phyloP scores from a whole-genome alignment of 73 alveolate species.

The Tetrahymena malaccensis region DNA sequence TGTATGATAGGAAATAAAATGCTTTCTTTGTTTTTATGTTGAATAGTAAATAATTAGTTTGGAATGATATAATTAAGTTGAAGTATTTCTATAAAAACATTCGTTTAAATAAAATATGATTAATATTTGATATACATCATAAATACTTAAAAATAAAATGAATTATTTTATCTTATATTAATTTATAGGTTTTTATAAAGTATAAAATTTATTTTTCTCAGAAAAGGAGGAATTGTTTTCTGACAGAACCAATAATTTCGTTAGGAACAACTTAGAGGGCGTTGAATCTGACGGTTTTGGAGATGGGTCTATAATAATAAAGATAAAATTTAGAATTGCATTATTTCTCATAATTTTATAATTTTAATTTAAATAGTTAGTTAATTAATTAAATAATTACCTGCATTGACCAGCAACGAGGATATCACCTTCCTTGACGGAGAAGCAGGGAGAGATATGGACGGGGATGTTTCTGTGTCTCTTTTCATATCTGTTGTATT shows the following conservation, averaged over 20 bases:
- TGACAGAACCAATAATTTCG: conserved; percentile 87
- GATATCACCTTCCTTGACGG: conserved; percentile 94
- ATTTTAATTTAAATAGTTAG: not conserved
- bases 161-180: not conserved
- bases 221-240: conserved; percentile 88
- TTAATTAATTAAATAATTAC: not conserved
- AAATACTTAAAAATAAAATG: not conserved
- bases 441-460: conserved; percentile 84
- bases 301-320: conserved; percentile 71
- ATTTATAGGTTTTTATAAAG: not conserved
- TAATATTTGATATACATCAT: not conserved
- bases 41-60: not conserved
- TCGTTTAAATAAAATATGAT: not conserved
- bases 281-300: conserved; percentile 98
- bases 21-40: not conserved
- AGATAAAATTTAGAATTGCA: not conserved
- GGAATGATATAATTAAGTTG: not conserved
- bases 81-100: not conserved
- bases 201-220: conserved; percentile 9
- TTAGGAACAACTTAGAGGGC: conserved; percentile 88
- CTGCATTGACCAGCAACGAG: conserved; percentile 98
- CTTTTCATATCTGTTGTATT: conserved; percentile 90
- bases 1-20: not conserved
- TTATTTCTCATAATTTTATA: not conserved
- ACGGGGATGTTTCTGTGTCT: conserved; percentile 92